Evolutionary conservation across 1,139 yeast genomes (phyloP), one percentile per base, ranked within the genome.

Genomic region (Pichia terricola): DNA sequence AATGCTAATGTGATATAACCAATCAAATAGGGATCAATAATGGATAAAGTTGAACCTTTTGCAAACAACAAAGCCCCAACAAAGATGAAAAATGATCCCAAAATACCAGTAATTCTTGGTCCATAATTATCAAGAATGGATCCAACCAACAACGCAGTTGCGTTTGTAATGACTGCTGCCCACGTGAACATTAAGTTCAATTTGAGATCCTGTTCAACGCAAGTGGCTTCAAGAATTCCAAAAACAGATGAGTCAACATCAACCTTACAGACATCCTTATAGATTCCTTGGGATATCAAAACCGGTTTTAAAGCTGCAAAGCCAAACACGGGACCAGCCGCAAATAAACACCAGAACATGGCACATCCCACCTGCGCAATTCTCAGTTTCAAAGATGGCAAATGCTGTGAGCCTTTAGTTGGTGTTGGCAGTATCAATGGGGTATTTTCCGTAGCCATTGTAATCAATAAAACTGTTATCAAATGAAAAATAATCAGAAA

Each of bases 321-420:
- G 1, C 96, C 95, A 68, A 89, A 89, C 9, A 88, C 81, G 1
- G 94, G 88, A 2, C 96, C 97, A 0, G 96, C 96, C 2, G 95
- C 89, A 35, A 87, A 67, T 28, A 88, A 66, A 64, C 96, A 88
- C 95, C 96, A 88, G 1, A 71, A 52, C 33, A 86, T 77, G 34
- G 96, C 89, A 62, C 95, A 84, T 7, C 59, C 46, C 10, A 81
- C 70, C 58, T 81, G 88, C 1, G 66, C 28, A 9, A 63, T 36
- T 47, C 74, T 51, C 35, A 41, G 6, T 0, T 27, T 16, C 7
- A 43, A 53, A 38, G 40, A 49, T 27, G 38, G 58, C 34, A 40
- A 50, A 26, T 25, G 16, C 9, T 26, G 35, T 3, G 41, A 16
- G 3, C 35, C 11, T 8, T 33, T 34, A 3, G 22, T 26, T 5